Conservation (phyloP, 257 asterid genomes). For the Datura wrightii region DNA sequence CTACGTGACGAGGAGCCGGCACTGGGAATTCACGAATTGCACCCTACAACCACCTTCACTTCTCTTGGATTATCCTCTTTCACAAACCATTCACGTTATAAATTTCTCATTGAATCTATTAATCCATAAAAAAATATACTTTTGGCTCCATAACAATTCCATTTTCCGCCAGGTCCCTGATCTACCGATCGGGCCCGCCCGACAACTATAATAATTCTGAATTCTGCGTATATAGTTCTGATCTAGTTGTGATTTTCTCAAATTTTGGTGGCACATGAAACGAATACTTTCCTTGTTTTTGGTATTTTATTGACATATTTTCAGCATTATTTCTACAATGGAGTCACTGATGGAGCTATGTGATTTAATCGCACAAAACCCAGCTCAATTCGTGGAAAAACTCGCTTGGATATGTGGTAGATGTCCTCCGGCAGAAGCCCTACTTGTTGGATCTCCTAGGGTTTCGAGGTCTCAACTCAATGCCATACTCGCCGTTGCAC, state of each 20-base stretch:
- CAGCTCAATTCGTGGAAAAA: conserved; percentile 66
- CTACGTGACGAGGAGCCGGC: conserved; percentile 5
- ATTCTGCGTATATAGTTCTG: not conserved
- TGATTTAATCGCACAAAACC: conserved; percentile 76
- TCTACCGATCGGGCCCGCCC: not conserved
- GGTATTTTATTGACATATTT: not conserved
- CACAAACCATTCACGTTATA: not conserved
- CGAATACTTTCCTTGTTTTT: not conserved
- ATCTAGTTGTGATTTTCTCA: conserved; percentile 25
- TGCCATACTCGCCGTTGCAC: conserved; percentile 76
- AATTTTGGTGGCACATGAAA: too few species aligned
- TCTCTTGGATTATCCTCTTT: not conserved
- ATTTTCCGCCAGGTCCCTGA: not conserved
- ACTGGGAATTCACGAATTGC: conserved; percentile 4
- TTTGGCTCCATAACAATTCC: not conserved
- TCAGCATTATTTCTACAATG: conserved; percentile 32
- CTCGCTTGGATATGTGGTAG: conserved; percentile 90
- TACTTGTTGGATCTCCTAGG: conserved; percentile 75
- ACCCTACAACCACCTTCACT: not conserved
- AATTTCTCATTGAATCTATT: not conserved
- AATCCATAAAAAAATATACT: not conserved
- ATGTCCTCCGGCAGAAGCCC: conserved; percentile 79
- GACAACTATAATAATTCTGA: too few species aligned
- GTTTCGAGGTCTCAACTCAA: conserved; percentile 89
- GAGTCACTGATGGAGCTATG: conserved; percentile 87